phyloP scores from a whole-genome alignment of 768 basidiomycete species.

The Wakefieldia striispora region DNA sequence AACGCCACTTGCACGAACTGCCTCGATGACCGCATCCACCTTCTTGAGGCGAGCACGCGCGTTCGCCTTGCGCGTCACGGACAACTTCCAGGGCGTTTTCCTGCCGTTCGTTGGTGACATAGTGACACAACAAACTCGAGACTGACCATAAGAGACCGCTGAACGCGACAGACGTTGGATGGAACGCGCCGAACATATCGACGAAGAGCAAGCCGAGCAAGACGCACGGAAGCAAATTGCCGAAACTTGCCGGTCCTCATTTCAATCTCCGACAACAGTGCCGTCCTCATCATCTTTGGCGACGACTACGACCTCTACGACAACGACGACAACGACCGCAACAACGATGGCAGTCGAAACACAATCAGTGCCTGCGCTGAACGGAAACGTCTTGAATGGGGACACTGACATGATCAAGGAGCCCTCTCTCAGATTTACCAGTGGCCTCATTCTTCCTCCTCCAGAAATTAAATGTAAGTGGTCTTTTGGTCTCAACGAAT shows the following conservation, averaged over 20 bases:
- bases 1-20: slow-evolving; percentile 80
- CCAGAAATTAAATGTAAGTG: slow-evolving; percentile 87
- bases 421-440: slow-evolving; percentile 55
- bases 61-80: slow-evolving; percentile 88
- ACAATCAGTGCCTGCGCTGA: slow-evolving; percentile 36
- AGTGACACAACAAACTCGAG: neutral
- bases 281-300: slow-evolving; percentile 13
- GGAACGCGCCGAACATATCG: slow-evolving; percentile 85
- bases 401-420: slow-evolving; percentile 42
- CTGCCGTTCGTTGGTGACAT: slow-evolving; percentile 39
- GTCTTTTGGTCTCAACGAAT: neutral
- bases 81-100: slow-evolving; percentile 95
- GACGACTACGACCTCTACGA: slow-evolving; percentile 17
- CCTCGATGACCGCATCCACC: slow-evolving; percentile 91
- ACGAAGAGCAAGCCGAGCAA: neutral
- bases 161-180: slow-evolving; percentile 59
- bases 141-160: slow-evolving; percentile 84
- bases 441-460: slow-evolving; percentile 91
- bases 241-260: slow-evolving; percentile 20
- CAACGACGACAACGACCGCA: neutral
- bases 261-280: slow-evolving; percentile 27
- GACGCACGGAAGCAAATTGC: slow-evolving; percentile 9
- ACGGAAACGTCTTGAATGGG: slow-evolving; percentile 42
- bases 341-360: slow-evolving; percentile 48
- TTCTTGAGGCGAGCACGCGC: slow-evolving; percentile 84